phyloP scores from a whole-genome alignment of 2,329 filamentous ascomycete genomes.

The Aureobasidium sp. region DNA sequence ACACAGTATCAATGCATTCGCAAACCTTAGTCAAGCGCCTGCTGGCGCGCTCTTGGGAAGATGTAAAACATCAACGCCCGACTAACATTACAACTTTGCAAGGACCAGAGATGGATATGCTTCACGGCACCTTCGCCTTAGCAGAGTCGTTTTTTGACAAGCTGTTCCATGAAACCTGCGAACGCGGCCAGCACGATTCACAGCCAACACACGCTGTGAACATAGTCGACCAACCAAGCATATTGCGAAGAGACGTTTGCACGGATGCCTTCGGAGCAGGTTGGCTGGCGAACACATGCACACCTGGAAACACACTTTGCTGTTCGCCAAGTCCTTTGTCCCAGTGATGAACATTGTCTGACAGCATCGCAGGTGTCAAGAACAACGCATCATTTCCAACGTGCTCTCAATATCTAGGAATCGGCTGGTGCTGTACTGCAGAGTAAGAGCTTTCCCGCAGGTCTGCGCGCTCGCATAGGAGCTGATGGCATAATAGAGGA shows the following conservation, averaged over 20 bases:
- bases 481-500: neutral
- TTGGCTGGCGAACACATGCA: slow-evolving; percentile 12
- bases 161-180: neutral
- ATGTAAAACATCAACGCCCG: neutral
- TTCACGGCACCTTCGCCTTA: neutral
- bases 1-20: neutral
- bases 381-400: neutral
- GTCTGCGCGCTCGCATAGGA: too few relatives aligned
- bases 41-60: neutral
- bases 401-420: slow-evolving; percentile 9
- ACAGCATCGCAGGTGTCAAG: neutral
- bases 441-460: neutral
- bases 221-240: neutral
- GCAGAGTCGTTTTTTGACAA: neutral
- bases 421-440: slow-evolving; percentile 17
- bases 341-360: neutral
- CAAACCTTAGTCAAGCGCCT: neutral
- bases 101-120: neutral
- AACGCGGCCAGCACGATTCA: neutral
- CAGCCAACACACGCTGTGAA: neutral
- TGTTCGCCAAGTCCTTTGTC: neutral
- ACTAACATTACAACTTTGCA: neutral
- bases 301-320: slow-evolving; percentile 16
- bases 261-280: slow-evolving; percentile 14
- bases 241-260: slow-evolving; percentile 13